Conservation (phyloP, 164 flowering plant species). For the Aristolochia contorta region DNA sequence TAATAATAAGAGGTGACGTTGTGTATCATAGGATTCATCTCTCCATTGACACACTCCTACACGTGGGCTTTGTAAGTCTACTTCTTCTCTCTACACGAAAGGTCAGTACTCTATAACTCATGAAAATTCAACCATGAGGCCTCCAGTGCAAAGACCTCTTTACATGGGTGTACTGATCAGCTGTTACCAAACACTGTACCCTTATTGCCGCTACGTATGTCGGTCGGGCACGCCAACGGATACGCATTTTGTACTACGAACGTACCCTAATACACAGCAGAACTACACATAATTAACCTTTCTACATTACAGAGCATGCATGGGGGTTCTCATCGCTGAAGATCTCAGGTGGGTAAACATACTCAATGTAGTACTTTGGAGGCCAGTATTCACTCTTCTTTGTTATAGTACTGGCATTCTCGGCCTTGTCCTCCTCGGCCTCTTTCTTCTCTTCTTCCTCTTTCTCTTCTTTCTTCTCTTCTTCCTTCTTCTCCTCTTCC, state of each 20-base stretch:
- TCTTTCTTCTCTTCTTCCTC: conserved; percentile 24
- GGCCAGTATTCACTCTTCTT: conserved; percentile 61
- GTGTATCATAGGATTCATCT: too few relatives aligned
- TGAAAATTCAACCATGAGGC: too few relatives aligned
- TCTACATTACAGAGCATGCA: conserved; percentile 65
- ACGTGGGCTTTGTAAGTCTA: too few relatives aligned
- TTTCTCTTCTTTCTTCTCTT: conserved; percentile 27
- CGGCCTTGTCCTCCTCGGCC: conserved; percentile 24
- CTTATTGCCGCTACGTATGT: too few relatives aligned
- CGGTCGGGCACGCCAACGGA: too few relatives aligned
- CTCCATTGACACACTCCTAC: too few relatives aligned
- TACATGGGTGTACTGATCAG: too few relatives aligned
- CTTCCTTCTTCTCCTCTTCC: conserved; percentile 35
- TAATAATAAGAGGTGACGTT: too few relatives aligned
- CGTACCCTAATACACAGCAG: neutral
- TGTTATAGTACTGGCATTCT: conserved; percentile 18
- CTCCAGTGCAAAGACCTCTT: too few relatives aligned
- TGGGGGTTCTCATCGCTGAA: conserved; percentile 89
- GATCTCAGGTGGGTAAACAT: conserved; percentile 46
- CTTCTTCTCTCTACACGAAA: too few relatives aligned
- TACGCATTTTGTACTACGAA: neutral
- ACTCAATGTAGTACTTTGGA: conserved; percentile 33
- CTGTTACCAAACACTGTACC: too few relatives aligned
- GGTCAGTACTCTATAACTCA: too few relatives aligned
- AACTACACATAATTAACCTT: neutral